Base-by-base conservation (phyloP, 2,329 filamentous ascomycete species). In the Botrytis porri region DNA sequence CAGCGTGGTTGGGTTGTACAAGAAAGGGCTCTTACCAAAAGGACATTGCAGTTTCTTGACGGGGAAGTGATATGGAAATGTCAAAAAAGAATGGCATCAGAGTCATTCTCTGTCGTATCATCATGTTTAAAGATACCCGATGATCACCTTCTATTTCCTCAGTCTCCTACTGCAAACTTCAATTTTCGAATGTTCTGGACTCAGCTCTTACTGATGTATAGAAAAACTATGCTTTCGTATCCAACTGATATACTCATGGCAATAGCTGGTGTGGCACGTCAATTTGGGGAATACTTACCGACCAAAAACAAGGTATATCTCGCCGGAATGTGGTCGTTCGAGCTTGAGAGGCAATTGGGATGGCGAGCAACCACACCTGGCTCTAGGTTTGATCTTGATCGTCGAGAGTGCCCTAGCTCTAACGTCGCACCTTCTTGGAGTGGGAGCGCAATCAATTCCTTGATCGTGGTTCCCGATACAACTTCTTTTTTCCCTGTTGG, bases 371-470 rank as follows among this genome's bases (percentile, higher is more conserved):
- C 39, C 18, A 7, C 2, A 18, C 37, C 41, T 5, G 39, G 29
- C 8, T 22, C 37, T 29, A 20, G 3, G 29, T 12, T 20, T n/a
- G n/a, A 32, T 35, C 29, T 43, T 20, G 43, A 65, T 43, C 39
- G 43, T 41, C 63, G 63, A 22, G 63, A 22, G 16, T 35, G n/a
- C 16, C 63, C 63, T 14, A 29, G 22, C 39, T 43, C 35, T n/a
- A 43, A 48, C 8, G 63, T 65, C 4, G 63, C 63, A 20, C 63
- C 65, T n/a, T 69, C 65, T 69, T 54, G 65, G 65, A 69, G 65
- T 32, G 59, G 37, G 59, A 60, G 59, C 5, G 22, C 22, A 37
- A 60, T 60, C 5, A 3, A 12, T 60, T 60, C 20, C 35, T 60
- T 60, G 20, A 60, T 60, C 22, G 4, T 25, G 22, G 10, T 22